These are phyloP conservation scores for Colletotrichum coccodes DNA, from an alignment of 2,329 filamentous ascomycete genomes.

Conservation along the genomic window DNA sequence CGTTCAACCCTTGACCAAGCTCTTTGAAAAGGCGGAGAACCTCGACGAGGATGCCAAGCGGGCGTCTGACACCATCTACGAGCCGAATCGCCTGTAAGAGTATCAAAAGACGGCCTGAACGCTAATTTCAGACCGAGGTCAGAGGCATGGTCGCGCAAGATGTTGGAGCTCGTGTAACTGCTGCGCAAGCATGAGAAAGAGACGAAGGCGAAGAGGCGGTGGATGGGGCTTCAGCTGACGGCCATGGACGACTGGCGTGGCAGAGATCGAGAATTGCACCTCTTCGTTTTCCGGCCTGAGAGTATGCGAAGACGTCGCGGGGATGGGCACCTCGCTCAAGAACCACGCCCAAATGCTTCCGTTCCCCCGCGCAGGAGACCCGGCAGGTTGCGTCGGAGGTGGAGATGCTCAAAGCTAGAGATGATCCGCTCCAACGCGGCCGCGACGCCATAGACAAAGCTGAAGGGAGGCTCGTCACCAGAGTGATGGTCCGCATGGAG, in stretches of 20 bases:
- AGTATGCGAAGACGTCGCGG: background rate
- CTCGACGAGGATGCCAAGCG: background rate
- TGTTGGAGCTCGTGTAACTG: background rate
- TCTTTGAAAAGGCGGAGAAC: background rate
- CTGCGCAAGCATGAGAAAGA: background rate
- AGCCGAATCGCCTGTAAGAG: background rate
- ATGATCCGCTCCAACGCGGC: background rate
- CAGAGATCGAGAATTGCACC: background rate
- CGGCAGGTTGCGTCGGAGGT: background rate
- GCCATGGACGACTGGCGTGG: background rate
- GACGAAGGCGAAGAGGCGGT: background rate
- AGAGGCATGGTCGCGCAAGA: background rate
- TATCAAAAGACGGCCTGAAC: background rate
- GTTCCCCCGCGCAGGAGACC: background rate
- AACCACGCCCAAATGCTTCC: too few relatives aligned
- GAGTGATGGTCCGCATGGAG: background rate
- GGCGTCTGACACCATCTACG: background rate
- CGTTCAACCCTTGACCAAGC: background rate
- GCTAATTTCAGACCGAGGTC: background rate
- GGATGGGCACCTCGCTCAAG: background rate
- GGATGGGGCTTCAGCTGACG: background rate
- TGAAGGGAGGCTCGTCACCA: background rate
- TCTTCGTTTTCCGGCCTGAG: background rate
- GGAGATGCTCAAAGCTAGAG: background rate
- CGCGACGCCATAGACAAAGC: background rate